Base-by-base conservation (phyloP, 2,329 filamentous ascomycete species). In the Metarhizium humberi region DNA sequence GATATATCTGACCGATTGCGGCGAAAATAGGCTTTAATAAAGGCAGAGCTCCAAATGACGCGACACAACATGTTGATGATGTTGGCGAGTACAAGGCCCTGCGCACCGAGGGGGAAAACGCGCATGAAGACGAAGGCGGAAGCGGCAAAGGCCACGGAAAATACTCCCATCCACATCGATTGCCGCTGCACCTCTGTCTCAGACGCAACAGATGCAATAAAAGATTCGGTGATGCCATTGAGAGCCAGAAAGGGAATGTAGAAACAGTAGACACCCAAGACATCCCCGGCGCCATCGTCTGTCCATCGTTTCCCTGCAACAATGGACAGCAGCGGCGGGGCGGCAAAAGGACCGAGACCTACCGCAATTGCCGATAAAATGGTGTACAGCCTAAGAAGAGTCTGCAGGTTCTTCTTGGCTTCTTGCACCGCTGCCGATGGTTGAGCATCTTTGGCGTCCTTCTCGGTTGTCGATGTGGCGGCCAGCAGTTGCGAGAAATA, bases 241-340 rank as follows among this genome's bases (percentile, higher is more conserved):
- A 95, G 74, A 3, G 92, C 94, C 4, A 97, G 79, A 30, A 97
- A 84, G 0, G 94, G 94, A 57, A 99, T 89, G 73, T 96, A 97
- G 70, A 90, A 91, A 73, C 90, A 92, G 71, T 96, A 99, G 0
- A 79, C 80, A 0, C 86, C 84, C 6, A 99, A 78, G 3, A 94
- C 86, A 8, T 78, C 70, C 6, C 86, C 85, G 1, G 92, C 90
- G 47, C 87, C 87, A 0, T 86, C 85, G 3, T 76, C 77, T 0
- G 83, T 78, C 94, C 94, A 99, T 55, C 79, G 81, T 0, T 78
- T 75, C 1, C 92, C 92, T 0, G 92, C 89, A 1, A 97, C 75
- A 5, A 95, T 72, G 20, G 80, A 77, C 0, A 97, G 80, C 0
- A 92, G 78, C 0, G 87, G 74, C 0, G 90, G 87, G 0, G 92